phyloP scores from a whole-genome alignment of 495 filamentous ascomycete genomes.

The Rhizodiscina lignyota region DNA sequence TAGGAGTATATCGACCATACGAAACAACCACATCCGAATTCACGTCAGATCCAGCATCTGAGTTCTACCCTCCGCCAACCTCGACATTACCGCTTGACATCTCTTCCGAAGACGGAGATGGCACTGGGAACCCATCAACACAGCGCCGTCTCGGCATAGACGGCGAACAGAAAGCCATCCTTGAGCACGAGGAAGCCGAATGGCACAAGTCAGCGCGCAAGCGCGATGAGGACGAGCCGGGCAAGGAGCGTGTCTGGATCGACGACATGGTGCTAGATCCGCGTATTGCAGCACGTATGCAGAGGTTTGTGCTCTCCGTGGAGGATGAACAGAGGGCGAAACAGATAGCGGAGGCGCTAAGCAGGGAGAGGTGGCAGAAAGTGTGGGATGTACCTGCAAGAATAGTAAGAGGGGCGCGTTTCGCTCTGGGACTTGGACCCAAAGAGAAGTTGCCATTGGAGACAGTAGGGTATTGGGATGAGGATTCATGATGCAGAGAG shows the following conservation, averaged over 20 bases:
- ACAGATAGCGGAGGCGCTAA: conserved; percentile 40
- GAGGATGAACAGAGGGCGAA: conserved; percentile 53
- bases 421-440: too few relatives aligned
- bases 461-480: too few relatives aligned
- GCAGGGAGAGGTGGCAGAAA: conserved; percentile 34
- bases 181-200: conserved; percentile 63
- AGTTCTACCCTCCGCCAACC: background rate
- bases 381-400: too few relatives aligned
- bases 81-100: background rate
- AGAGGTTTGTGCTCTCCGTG: conserved; percentile 42
- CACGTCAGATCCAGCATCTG: conserved; percentile 8
- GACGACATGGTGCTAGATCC: conserved; percentile 62
- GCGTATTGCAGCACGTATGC: conserved; percentile 68
- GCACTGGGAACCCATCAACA: too few relatives aligned
- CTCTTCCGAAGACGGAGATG: background rate
- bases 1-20: conserved; percentile 43
- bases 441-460: too few relatives aligned
- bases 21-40: conserved; percentile 16
- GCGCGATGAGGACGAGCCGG: conserved; percentile 26
- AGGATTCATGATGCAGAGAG: too few relatives aligned
- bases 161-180: conserved; percentile 54
- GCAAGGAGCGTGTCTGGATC: conserved; percentile 44
- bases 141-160: conserved; percentile 1
- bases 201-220: conserved; percentile 75
- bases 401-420: too few relatives aligned